Conservation (phyloP, 106 monocot species). For the Xerophyta viscosa region DNA sequence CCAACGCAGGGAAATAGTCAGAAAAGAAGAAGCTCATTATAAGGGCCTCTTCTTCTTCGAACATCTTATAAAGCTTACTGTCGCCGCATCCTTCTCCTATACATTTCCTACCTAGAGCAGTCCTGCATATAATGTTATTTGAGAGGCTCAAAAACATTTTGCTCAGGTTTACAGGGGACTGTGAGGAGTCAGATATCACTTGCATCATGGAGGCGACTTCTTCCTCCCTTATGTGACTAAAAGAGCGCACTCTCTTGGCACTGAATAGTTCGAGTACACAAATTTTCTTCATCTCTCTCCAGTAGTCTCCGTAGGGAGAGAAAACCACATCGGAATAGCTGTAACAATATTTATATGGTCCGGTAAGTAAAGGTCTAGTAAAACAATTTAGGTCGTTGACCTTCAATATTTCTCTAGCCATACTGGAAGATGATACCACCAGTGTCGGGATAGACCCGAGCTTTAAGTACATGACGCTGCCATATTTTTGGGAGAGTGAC, state of each 20-base stretch:
- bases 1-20: neutral
- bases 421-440: neutral
- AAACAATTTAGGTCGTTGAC: neutral
- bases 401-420: slow-evolving; percentile 5
- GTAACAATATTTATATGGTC: neutral
- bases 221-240: neutral
- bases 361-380: neutral
- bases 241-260: neutral
- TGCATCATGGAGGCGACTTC: neutral
- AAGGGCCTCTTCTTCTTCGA: neutral
- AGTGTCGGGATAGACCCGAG: neutral
- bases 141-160: neutral
- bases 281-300: slow-evolving; percentile 2
- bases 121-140: slow-evolving; percentile 1
- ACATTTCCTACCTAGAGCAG: neutral
- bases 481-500: slow-evolving; percentile 1
- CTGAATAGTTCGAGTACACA: slow-evolving; percentile 5
- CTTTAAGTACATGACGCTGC: neutral
- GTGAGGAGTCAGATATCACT: neutral
- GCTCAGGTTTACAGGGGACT: neutral
- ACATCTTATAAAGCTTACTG: neutral
- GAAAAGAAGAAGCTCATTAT: neutral
- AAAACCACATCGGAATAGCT: neutral
- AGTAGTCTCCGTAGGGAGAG: slow-evolving; percentile 1
- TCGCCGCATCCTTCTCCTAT: neutral